Conservation (phyloP, 257 asterid genomes). For the Solanum corneliomulleri region DNA sequence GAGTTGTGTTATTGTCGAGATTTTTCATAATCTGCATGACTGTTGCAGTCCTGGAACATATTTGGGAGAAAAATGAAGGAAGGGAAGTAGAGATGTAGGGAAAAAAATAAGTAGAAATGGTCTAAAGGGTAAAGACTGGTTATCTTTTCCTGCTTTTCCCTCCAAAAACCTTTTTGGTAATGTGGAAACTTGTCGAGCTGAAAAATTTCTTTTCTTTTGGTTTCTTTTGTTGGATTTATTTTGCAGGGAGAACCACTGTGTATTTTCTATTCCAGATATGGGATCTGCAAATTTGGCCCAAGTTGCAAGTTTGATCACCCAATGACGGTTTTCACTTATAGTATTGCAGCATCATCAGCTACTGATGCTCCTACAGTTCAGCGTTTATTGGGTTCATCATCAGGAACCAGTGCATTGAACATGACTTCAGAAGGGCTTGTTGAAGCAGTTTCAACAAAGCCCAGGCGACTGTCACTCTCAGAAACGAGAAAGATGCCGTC, state of each 20-base stretch:
- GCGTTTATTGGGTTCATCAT: slow-evolving; percentile 54
- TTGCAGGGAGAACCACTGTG: slow-evolving; percentile 88
- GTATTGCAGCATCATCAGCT: slow-evolving; percentile 49
- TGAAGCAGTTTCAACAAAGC: slow-evolving; percentile 51
- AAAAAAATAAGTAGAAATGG: not conserved
- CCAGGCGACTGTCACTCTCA: slow-evolving; percentile 51
- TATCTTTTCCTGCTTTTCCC: not conserved
- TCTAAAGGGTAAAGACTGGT: not conserved
- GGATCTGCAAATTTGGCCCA: slow-evolving; percentile 97
- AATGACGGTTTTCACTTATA: slow-evolving; percentile 63
- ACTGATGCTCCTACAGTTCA: slow-evolving; percentile 46
- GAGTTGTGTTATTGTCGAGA: not conserved
- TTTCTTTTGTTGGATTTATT: slow-evolving; percentile 9
- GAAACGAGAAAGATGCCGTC: slow-evolving; percentile 64
- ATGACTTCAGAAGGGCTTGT: slow-evolving; percentile 58
- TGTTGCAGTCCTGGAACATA: not conserved
- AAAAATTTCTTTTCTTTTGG: not conserved
- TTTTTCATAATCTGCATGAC: not conserved
- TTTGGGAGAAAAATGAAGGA: not conserved
- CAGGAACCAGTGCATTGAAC: slow-evolving; percentile 56
- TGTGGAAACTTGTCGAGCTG: not conserved
- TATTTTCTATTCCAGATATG: slow-evolving; percentile 85
- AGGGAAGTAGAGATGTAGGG: not conserved
- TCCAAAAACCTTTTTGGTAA: not conserved
- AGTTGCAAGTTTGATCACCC: slow-evolving; percentile 99